Evolutionary conservation across 495 filamentous ascomycete genomes (phyloP).

Genomic region (Tuber microsphaerosporum): DNA sequence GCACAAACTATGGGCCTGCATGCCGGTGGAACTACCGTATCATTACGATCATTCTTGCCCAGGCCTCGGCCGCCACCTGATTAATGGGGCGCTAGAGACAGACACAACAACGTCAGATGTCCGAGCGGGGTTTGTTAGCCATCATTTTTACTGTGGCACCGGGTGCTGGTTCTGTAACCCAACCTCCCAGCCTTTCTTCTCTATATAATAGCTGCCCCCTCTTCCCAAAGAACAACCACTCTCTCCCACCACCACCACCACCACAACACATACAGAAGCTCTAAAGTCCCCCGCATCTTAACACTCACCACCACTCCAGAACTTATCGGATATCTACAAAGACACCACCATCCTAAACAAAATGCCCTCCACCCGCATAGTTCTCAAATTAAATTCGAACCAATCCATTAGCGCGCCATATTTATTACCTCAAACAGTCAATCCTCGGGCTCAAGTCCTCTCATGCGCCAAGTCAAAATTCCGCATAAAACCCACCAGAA

Average conservation of each 20-base stretch:
- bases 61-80: background rate
- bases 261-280: background rate
- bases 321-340: background rate
- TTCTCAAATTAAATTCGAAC: constrained; percentile 28
- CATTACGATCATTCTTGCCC: background rate
- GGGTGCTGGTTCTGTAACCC: no score
- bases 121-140: background rate
- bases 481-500: constrained; percentile 40
- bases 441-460: constrained; percentile 29
- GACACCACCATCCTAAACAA: background rate
- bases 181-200: background rate
- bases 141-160: background rate
- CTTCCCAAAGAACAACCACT: background rate
- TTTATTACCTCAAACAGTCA: constrained; percentile 12
- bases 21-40: background rate
- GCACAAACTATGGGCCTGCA: background rate
- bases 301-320: background rate
- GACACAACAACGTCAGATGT: background rate
- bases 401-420: constrained; percentile 24
- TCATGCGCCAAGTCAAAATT: constrained; percentile 43
- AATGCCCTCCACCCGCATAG: constrained; percentile 28
- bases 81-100: background rate
- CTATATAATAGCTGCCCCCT: background rate
- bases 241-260: background rate
- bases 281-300: background rate